Evolutionary conservation across 495 filamentous ascomycete genomes (phyloP), one percentile per base, ranked within the genome.

Genomic region (Penicillium herquei): DNA sequence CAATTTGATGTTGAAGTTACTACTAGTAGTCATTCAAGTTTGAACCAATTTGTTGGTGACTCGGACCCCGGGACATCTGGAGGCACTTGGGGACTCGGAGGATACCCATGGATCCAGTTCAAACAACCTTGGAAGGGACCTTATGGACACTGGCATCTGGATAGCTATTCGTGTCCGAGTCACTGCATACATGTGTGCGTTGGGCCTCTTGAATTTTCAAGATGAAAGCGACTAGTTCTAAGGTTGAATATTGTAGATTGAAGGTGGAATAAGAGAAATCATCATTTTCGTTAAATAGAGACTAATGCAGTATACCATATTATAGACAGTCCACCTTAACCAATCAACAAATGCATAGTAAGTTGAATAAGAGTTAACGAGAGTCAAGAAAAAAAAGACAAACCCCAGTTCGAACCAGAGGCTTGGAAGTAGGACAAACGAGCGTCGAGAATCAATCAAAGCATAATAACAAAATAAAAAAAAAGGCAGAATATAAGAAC

Each of bases 271-370:
- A 26, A 26, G 21, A 26, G 4, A 26, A 26, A 26, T 33, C 45
- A 49, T 49, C 18, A 53, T 61, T 54, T 56, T 39, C 52, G 58
- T 58, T 61, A 56, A 7, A 10, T 3, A 13, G 47, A 13, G 52
- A 33, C 41, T 39, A 48, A 10, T 33, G 35, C 35, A 49, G 35
- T n/a, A 37, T 51, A 42, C 16, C 32, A 39, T 5, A 51, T 51
- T 54, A 60, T 52, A 50, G 48, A 63, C 57, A 63, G 45, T 31
- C 52, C 57, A 52, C 32, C 45, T 14, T 37, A 34, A 49, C 41
- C 7, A 32, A 30, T 43, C n/a, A 41, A 30, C 44, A 47, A 39
- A 52, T 18, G 6, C 34, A 37, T 7, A 33, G 18, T 16, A 30
- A 39, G n/a, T 11, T 39, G 39, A 52, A 50, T 56, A 6, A 13